Evolutionary conservation across 306 rosid genomes (phyloP), one percentile per base, ranked within the genome.

Genomic region (Pyrus communis): DNA sequence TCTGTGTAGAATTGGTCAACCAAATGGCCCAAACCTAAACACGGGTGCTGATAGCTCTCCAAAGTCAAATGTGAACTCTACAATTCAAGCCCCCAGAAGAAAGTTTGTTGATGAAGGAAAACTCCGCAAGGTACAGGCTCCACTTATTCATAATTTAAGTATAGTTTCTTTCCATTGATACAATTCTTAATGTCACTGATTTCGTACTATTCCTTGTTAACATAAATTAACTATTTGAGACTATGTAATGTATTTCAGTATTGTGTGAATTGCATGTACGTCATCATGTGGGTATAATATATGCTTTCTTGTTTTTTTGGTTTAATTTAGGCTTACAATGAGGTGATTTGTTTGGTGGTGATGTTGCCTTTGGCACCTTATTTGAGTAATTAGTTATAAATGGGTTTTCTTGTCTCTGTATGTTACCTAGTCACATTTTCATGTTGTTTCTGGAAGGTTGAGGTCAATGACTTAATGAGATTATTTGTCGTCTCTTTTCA

Each of bases 81-180:
- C 97, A 61, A 77, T 92, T 71, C 99, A 92, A 88, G 96, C 97
- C 30, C 97, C 97, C 52, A 89, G 99, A 83, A 86, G 99, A 79
- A 96, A 92, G 85, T 90, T 91, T 83, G 96, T 92, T 69, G 98
- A 92, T 77, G 99, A 96, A 88, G 99, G 99, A 83, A 96, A 96
- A 84, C 85, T 96, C 61, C 86, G 97, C 10, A 96, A 93, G 98
- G 99, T 96, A 75, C 74, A 74, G 76, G 22, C 71, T 49, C 45
- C 67, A 70, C 28, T 52, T 40, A 49, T 74, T 73, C 62, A 31
- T 58, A 33, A 40, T 22, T n/a, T 54, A 43, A 35, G 33, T 76
- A 49, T 40, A 40, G 28, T 65, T 76, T 28, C 81, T 38, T 71
- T 80, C 11, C 70, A 23, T 80, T 58, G 51, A 21, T 74, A 51